phyloP scores from a whole-genome alignment of 2,329 filamentous ascomycete species.

The Sporothrix phasma region DNA sequence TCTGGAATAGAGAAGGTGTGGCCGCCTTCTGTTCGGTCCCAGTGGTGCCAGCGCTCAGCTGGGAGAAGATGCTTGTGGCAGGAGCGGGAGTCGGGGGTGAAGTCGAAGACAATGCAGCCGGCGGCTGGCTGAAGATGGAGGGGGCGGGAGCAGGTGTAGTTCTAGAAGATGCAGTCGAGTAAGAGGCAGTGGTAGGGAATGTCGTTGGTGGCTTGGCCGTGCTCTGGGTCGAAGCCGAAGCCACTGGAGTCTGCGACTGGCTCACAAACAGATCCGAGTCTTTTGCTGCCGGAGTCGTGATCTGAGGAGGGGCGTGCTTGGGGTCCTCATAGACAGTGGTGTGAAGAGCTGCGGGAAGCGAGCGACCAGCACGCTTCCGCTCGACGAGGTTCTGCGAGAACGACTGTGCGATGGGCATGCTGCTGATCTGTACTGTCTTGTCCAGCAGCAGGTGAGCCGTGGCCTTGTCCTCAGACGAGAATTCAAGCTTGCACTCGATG shows the following conservation, averaged over 20 bases:
- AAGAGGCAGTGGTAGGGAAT: not conserved
- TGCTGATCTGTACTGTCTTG: constrained; percentile 34
- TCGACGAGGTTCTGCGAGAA: constrained; percentile 50
- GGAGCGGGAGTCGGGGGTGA: not conserved
- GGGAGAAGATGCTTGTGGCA: constrained; percentile 2
- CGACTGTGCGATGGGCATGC: constrained; percentile 41
- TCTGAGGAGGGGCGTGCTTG: not conserved
- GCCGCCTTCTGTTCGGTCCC: not conserved
- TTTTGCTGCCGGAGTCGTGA: not conserved
- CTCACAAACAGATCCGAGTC: constrained; percentile 15
- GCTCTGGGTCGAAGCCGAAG: not conserved
- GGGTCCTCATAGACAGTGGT: constrained; percentile 40
- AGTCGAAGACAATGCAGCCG: not conserved
- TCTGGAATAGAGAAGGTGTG: not conserved
- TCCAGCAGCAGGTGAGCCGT: constrained; percentile 35
- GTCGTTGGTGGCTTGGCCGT: not conserved
- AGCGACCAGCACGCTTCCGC: constrained; percentile 43
- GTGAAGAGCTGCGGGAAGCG: constrained; percentile 47
- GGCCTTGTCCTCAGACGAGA: constrained; percentile 33
- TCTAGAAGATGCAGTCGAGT: not conserved
- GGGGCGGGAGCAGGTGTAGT: not conserved
- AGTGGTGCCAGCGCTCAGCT: not conserved
- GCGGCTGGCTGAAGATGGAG: not conserved
- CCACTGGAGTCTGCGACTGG: not conserved
- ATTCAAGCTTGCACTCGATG: constrained; percentile 45